Percentiles rank a stretch among this genome's conserved stretches.
These are phyloP conservation scores for Claviceps humidiphila DNA, from an alignment of 2,329 filamentous ascomycete species.

Conservation along the genomic window DNA sequence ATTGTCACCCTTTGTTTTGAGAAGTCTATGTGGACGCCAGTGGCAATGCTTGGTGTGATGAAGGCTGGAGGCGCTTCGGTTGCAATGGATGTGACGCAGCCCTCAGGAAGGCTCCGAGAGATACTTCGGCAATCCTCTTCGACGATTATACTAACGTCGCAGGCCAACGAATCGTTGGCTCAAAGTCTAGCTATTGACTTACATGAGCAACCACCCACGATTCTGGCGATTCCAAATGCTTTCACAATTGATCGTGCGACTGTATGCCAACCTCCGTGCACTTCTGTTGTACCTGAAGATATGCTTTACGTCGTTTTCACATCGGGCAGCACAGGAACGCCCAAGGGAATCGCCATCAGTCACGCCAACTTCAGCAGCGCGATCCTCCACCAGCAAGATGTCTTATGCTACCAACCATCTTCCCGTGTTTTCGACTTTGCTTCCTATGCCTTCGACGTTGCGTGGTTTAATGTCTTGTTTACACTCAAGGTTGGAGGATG, in stretches of 20 bases:
- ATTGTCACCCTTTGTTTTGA: constrained; percentile 37
- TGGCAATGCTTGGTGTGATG: constrained; percentile 33
- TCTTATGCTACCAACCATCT: constrained; percentile 10
- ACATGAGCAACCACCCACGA: background rate
- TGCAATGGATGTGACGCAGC: constrained; percentile 32
- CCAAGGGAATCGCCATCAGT: background rate
- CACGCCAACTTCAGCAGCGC: background rate
- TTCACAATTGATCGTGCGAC: too few relatives aligned
- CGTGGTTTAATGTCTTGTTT: too few relatives aligned
- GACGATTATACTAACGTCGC: background rate
- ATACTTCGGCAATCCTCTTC: constrained; percentile 25
- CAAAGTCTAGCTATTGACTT: background rate
- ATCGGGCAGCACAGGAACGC: background rate
- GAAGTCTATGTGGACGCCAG: constrained; percentile 32
- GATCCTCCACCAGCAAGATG: constrained; percentile 17
- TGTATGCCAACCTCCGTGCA: too few relatives aligned
- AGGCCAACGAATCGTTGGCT: background rate
- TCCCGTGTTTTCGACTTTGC: constrained; percentile 18
- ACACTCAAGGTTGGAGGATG: too few relatives aligned
- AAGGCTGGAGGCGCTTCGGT: constrained; percentile 33
- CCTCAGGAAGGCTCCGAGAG: constrained; percentile 28
- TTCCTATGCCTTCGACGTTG: background rate
- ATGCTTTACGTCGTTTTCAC: background rate
- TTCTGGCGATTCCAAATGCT: background rate
- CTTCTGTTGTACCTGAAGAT: background rate